Evolutionary conservation across 306 rosid species (phyloP), one percentile per base, ranked within the genome.

Genomic region (Myrica gale): DNA sequence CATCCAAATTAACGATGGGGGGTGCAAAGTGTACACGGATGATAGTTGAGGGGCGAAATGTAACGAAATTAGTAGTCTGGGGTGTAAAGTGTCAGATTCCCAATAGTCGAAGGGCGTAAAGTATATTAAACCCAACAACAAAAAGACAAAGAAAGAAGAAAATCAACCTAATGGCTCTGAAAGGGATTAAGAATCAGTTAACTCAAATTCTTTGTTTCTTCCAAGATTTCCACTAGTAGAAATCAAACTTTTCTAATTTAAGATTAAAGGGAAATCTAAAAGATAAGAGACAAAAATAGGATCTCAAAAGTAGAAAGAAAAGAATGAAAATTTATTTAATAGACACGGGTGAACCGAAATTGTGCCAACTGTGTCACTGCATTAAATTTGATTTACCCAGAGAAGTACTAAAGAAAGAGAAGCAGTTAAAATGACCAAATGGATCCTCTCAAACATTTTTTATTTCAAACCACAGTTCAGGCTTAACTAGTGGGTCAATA

Each of bases 111-210:
- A 1, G 32, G 2, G 32, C 32, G 32, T 0, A 26, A 26, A 26
- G 2, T 26, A 26, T 26, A 26, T 26, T 26, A 0, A 26, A 26
- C 32, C 32, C 32, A 26, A 26, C 32, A 26, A 26, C 32, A 26
- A 26, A 26, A 26, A 26, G 32, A 26, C 32, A 26, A 26, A 23
- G 26, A 26, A 26, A 26, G 32, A 26, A 26, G 32, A 26, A 26
- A 26, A 26, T 26, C 32, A 26, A 39, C 68, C 6, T 44, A 32
- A 13, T 6, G 69, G 69, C 41, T 63, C 15, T 16, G 13, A 12
- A 9, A 39, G 39, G 47, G 69, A 32, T 39, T 63, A 63, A 63
- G 48, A 63, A 63, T 63, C 47, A 63, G 47, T 63, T 61, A 6
- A 39, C 5, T 61, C n/a, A 61, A 61, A 61, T 32, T 37, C 20